phyloP scores from a whole-genome alignment of 1,284 basidiomycete genomes.

The Papiliotrema terrestris region DNA sequence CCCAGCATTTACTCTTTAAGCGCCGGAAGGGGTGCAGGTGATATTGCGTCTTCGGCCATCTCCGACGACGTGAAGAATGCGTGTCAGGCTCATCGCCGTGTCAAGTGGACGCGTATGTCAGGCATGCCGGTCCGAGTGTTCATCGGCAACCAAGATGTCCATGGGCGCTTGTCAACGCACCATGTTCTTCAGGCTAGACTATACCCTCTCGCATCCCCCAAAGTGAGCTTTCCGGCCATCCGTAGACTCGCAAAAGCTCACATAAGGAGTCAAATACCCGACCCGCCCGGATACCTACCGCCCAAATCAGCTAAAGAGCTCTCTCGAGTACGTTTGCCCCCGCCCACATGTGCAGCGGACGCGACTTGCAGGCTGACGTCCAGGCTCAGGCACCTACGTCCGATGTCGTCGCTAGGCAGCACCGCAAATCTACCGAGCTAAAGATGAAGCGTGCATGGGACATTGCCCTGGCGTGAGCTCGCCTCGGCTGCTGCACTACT shows the following conservation, averaged over 20 bases:
- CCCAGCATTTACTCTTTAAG: too few species aligned
- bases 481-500: background rate
- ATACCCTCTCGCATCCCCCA: slow-evolving; percentile 13
- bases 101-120: background rate
- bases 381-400: slow-evolving; percentile 4
- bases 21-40: background rate
- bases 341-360: background rate
- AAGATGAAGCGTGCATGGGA: slow-evolving; percentile 85
- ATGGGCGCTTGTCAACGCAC: background rate
- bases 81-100: background rate
- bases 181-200: slow-evolving; percentile 12
- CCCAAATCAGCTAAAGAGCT: slow-evolving; percentile 19
- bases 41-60: background rate
- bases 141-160: background rate
- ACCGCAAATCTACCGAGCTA: slow-evolving; percentile 50
- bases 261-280: slow-evolving; percentile 13
- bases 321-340: slow-evolving; percentile 13
- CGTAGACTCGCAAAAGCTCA: background rate
- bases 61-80: too few species aligned
- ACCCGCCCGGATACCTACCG: slow-evolving; percentile 27
- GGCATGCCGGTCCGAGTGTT: background rate
- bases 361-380: background rate
- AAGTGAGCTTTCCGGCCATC: slow-evolving; percentile 12
- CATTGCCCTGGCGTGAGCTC: slow-evolving; percentile 61
- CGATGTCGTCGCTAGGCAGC: slow-evolving; percentile 13